Conservation (phyloP, 1,284 basidiomycete species). For the Singerocomus inundabilis region DNA sequence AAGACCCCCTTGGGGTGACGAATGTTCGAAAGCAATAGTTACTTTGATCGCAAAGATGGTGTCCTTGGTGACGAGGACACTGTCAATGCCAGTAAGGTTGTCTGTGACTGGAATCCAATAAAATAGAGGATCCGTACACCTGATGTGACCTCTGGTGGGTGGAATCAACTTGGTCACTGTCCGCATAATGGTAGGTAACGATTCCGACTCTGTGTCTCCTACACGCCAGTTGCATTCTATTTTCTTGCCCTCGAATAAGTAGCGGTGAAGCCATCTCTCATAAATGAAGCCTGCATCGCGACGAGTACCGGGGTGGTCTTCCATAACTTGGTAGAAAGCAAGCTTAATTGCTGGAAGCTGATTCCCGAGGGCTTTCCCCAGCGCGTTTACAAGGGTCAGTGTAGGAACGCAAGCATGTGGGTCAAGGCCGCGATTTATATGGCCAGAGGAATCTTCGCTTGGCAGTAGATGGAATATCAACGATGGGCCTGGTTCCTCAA, state of each 20-base stretch:
- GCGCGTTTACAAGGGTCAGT: neutral
- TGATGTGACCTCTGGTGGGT: too few relatives aligned
- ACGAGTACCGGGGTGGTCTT: neutral
- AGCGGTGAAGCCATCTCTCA: slow-evolving; percentile 7
- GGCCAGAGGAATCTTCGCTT: too few relatives aligned
- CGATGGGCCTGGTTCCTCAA: too few relatives aligned
- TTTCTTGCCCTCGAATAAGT: neutral
- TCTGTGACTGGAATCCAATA: neutral
- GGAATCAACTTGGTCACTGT: too few relatives aligned
- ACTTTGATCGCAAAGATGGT: neutral
- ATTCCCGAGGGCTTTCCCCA: neutral
- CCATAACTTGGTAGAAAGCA: neutral
- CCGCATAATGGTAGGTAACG: neutral
- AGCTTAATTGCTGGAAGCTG: neutral
- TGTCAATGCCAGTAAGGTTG: neutral
- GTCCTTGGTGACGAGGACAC: neutral
- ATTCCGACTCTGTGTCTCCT: too few relatives aligned
- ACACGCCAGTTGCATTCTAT: neutral
- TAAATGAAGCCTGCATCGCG: neutral
- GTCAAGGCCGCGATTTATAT: neutral
- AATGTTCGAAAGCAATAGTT: neutral
- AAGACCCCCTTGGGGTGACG: too few relatives aligned
- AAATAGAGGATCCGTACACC: neutral
- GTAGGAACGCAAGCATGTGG: neutral
- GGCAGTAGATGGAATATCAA: too few relatives aligned